Evolutionary conservation across 306 rosid species (phyloP), one percentile per base, ranked within the genome.

Genomic region (Geum urbanum): DNA sequence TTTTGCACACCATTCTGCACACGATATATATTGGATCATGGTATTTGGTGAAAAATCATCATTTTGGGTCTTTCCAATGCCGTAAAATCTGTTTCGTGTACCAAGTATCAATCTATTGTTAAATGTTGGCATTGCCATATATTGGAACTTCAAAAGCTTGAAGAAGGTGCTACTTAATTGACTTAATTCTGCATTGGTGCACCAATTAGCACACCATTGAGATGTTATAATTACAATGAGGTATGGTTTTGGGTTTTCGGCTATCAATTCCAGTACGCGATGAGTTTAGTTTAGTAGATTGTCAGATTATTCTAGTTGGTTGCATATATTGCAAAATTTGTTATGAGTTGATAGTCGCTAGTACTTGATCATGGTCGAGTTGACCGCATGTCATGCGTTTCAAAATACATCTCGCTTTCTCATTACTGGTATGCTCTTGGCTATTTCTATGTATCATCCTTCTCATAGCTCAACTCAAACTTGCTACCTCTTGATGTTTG

Each of bases 81-180:
- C 49, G 37, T 20, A 1, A 7, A 51, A 11, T 41, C 2, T 69
- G 44, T 41, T 69, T 41, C 2, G 8, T 52, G 57, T n/a, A 18
- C 41, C 18, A 57, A 57, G 41, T 57, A 57, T 56, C 39, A 4
- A 54, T 54, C 37, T 9, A 57, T 15, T 53, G 64, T 35, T 3
- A 5, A 14, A 41, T 10, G 7, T 40, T 40, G n/a, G 14, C 39
- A 14, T 68, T 68, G 50, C 27, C 22, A 18, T 19, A 66, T n/a
- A 32, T 67, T 67, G 72, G 49, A 51, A 39, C 60, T 7, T 20
- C 46, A 37, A 50, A 40, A 68, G 20, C 46, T 51, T 9, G 50
- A 27, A 53, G 63, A 68, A 16, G 39, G 60, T 1, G 39, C 14
- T 51, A 7, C 6, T 41, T 69, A 20, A 32, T 32, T 32, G 37